These are phyloP conservation scores for Paracoccidioides lutzii DNA, from an alignment of 2,329 filamentous ascomycete genomes.

Conservation along the genomic window DNA sequence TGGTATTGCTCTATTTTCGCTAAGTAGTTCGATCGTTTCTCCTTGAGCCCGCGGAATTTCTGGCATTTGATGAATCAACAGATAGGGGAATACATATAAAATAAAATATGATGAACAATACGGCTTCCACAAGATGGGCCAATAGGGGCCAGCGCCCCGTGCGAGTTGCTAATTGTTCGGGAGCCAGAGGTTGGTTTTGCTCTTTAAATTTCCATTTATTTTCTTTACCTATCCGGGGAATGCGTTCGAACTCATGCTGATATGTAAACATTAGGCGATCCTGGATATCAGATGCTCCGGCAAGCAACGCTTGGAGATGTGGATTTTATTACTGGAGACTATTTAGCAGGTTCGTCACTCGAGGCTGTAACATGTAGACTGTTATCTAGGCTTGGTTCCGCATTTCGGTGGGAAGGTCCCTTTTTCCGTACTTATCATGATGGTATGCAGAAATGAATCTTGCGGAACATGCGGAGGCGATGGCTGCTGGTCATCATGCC, in stretches of 20 bases:
- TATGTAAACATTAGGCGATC: constrained; percentile 16
- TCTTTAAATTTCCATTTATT: background rate
- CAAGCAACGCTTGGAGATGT: constrained; percentile 26
- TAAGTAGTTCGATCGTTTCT: too few relatives aligned
- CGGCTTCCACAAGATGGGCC: constrained; percentile 4
- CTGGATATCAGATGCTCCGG: constrained; percentile 26
- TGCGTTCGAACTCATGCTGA: background rate
- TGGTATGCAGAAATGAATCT: constrained; percentile 30
- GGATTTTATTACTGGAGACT: constrained; percentile 44
- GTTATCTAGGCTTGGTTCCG: background rate
- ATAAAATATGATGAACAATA: background rate
- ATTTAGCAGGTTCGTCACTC: constrained; percentile 28
- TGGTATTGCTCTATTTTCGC: too few relatives aligned
- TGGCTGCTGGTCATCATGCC: constrained; percentile 28
- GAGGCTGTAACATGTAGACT: background rate
- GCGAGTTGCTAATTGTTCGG: constrained; percentile 18
- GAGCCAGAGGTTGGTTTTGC: constrained; percentile 9
- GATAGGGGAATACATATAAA: background rate
- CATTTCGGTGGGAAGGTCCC: background rate
- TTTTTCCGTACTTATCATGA: constrained; percentile 1
- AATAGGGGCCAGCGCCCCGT: constrained; percentile 11
- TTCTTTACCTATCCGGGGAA: background rate
- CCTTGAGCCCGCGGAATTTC: too few relatives aligned
- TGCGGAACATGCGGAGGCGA: constrained; percentile 33
- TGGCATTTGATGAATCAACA: too few relatives aligned